Base-by-base conservation (phyloP, 2,329 filamentous ascomycete genomes). In the Pseudocercospora vitis region DNA sequence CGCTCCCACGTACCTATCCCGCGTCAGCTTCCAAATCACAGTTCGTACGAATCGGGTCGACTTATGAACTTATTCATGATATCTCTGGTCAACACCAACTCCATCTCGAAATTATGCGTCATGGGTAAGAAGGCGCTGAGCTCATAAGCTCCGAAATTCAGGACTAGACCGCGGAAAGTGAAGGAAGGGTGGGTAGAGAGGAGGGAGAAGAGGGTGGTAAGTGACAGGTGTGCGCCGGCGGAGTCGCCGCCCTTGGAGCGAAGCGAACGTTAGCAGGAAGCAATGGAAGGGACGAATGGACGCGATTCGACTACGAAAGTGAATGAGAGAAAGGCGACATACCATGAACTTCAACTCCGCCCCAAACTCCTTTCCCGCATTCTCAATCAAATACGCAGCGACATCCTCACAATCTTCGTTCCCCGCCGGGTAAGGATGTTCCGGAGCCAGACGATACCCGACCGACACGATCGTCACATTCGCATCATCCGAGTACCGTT, bases 361-460 rank as follows among this genome's bases (percentile, higher is more conserved):
- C 7, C 76, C 76, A 59, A 73, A 78, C 4, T 71, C 59, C 6
- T 58, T 57, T 53, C 74, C 65, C 0, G 74, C 73, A 53, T 80
- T 71, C 49, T 79, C 74, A 21, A 80, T 66, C 1, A 84, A 70
- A 66, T 78, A 80, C 53, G 80, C 76, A 0, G 74, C 81, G 3
- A 74, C 79, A 62, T 84, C 81, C 60, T 78, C 76, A 67, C 80
- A 82, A 64, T 85, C 82, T 48, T 84, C 72, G 3, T 76, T 74
- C 0, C 73, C 77, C 0, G 73, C 74, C 0, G 83, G 82, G 63
- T 76, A 84, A 0, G 81, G 79, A 59, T 83, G 55, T 63, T 85
- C 81, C 0, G 83, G 83, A 0, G 81, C 81, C 14, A 82, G 74
- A 23, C 82, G 74, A 64, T 85, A 85, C 1, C 81, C 82, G 5